Conservation (phyloP, 129 eudicot genomes). For the Escallonia herrerae region DNA sequence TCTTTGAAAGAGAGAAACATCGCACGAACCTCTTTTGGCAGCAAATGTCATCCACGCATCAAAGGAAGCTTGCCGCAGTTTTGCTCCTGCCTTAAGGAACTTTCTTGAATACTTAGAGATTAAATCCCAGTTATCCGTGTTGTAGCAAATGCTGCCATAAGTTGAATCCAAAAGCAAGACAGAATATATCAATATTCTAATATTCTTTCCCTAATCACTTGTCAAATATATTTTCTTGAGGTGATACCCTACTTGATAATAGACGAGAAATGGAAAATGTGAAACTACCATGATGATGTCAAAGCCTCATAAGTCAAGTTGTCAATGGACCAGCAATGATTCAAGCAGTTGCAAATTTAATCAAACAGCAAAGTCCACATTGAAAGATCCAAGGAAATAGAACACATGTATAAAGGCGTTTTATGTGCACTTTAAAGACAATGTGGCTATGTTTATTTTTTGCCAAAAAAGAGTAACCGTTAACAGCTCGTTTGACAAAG, state of each 20-base stretch:
- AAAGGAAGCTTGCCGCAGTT: constrained; percentile 61
- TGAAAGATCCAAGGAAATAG: too few species aligned
- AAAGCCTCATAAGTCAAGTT: neutral
- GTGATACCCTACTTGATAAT: too few species aligned
- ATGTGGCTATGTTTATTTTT: too few species aligned
- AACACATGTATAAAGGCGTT: too few species aligned
- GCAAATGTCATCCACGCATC: constrained; percentile 88
- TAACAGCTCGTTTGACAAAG: too few species aligned
- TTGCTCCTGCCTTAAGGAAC: constrained; percentile 66
- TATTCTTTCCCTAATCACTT: too few species aligned
- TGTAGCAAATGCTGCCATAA: constrained; percentile 71
- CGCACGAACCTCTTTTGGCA: constrained; percentile 54
- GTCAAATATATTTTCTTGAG: too few species aligned
- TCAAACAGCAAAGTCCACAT: neutral
- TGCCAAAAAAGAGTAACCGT: too few species aligned
- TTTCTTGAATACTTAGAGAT: constrained; percentile 68
- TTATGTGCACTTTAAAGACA: too few species aligned
- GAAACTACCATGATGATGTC: neutral
- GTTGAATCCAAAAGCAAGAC: neutral
- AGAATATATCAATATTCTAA: too few species aligned
- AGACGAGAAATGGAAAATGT: too few species aligned
- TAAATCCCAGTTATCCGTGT: constrained; percentile 56
- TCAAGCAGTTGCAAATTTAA: neutral
- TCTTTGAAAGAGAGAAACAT: neutral
- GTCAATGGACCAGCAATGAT: neutral